Conservation (phyloP, 2,329 filamentous ascomycete genomes). For the Raffaelea ambrosiae region DNA sequence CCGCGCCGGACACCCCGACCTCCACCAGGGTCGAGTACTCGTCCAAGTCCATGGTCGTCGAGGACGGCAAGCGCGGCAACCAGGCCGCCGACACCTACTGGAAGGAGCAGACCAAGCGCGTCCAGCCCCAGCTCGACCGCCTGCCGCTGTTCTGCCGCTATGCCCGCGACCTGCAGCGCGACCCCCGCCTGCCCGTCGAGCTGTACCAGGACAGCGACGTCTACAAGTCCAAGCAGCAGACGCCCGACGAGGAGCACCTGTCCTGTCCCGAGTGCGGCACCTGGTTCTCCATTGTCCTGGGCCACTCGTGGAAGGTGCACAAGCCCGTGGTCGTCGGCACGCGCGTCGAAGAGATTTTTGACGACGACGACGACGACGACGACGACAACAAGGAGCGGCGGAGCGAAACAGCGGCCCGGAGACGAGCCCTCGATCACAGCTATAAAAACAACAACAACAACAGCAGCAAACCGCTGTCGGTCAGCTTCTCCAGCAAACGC, state of each 20-base stretch:
- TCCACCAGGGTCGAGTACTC: too few species aligned
- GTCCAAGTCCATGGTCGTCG: slow-evolving; percentile 14
- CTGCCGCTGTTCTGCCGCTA: slow-evolving; percentile 24
- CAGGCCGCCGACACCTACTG: not conserved
- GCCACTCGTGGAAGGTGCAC: slow-evolving; percentile 22
- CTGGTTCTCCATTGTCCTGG: slow-evolving; percentile 17
- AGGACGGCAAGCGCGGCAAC: slow-evolving; percentile 46
- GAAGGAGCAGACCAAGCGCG: too few species aligned
- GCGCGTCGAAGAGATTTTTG: slow-evolving; percentile 5
- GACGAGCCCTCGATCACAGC: not conserved
- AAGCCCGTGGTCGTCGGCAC: slow-evolving; percentile 13
- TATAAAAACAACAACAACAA: not conserved
- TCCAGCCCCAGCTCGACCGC: slow-evolving; percentile 15
- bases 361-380: not conserved
- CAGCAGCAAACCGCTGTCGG: not conserved
- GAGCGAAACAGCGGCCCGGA: too few species aligned
- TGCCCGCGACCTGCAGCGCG: slow-evolving; percentile 21
- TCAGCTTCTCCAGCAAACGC: not conserved
- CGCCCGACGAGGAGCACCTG: not conserved
- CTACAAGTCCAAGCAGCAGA: not conserved
- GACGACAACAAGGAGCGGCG: not conserved
- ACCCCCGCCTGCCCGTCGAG: slow-evolving; percentile 12
- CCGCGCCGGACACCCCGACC: too few species aligned
- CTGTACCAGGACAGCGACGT: slow-evolving; percentile 14
- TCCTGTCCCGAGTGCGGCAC: slow-evolving; percentile 19